These are phyloP conservation scores for Centella asiatica DNA, from an alignment of 129 eudicot species.

Conservation along the genomic window DNA sequence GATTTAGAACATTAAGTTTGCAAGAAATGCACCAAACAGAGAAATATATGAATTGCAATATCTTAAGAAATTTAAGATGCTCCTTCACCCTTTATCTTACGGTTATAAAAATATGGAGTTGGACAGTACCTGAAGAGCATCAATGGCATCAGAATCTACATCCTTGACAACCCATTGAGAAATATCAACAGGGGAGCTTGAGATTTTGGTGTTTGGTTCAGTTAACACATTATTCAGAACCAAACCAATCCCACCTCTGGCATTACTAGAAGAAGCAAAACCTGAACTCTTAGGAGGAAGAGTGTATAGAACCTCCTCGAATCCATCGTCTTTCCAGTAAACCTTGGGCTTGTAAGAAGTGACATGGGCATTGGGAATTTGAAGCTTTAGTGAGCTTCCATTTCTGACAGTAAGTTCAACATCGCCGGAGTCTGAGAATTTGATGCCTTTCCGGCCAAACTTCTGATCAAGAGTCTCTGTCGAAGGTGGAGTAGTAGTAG, in stretches of 20 bases:
- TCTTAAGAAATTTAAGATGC: background rate
- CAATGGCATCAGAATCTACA: constrained; percentile 83
- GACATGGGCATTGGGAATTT: constrained; percentile 69
- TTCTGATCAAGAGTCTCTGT: constrained; percentile 54
- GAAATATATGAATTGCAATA: background rate
- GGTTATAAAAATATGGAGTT: background rate
- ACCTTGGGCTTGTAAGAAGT: constrained; percentile 89
- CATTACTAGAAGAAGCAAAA: background rate
- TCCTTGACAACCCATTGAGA: constrained; percentile 66
- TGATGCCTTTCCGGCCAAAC: constrained; percentile 79
- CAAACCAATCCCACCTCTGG: constrained; percentile 77
- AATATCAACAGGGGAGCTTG: constrained; percentile 26
- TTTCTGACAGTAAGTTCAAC: constrained; percentile 82
- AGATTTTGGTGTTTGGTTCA: constrained; percentile 23
- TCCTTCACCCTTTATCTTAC: background rate
- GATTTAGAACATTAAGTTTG: no score
- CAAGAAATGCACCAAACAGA: background rate
- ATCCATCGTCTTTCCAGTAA: constrained; percentile 88
- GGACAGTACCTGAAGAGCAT: constrained; percentile 75
- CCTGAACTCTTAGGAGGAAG: constrained; percentile 14
- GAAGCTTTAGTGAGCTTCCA: constrained; percentile 75
- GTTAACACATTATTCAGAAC: constrained; percentile 34
- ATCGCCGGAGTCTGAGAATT: constrained; percentile 43
- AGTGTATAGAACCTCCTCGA: constrained; percentile 67
- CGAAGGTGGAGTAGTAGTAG: constrained; percentile 26